Conservation (phyloP, 202 grass and related monocot genomes). For the Bolboschoenoplectus hybrid region DNA sequence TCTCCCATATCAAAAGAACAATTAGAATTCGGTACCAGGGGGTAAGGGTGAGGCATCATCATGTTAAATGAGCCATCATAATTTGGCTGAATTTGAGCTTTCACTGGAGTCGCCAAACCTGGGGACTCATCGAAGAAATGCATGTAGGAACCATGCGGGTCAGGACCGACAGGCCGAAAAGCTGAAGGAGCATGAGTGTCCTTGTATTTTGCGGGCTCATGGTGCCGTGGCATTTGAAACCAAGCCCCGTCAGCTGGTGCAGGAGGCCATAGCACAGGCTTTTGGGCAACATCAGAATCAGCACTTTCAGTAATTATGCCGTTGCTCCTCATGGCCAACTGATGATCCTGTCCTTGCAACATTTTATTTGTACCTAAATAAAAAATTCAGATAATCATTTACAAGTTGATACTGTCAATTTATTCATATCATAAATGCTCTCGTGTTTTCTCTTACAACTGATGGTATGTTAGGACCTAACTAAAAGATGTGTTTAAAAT, state of each 20-base stretch:
- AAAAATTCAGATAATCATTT: slow-evolving; percentile 11
- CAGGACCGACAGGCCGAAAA: slow-evolving; percentile 51
- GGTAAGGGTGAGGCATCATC: slow-evolving; percentile 45
- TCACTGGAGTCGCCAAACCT: slow-evolving; percentile 43
- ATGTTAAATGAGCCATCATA: slow-evolving; percentile 48
- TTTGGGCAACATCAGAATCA: slow-evolving; percentile 65
- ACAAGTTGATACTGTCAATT: not conserved
- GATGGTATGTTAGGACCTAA: not conserved
- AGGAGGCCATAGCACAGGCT: slow-evolving; percentile 63
- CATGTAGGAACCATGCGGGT: slow-evolving; percentile 52
- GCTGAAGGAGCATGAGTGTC: slow-evolving; percentile 52
- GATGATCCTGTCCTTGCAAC: slow-evolving; percentile 75
- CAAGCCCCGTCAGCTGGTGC: slow-evolving; percentile 26
- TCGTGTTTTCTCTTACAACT: not conserved
- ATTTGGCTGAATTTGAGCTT: slow-evolving; percentile 61
- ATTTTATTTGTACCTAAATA: slow-evolving; percentile 44
- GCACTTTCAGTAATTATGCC: slow-evolving; percentile 52
- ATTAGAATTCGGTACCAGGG: slow-evolving; percentile 45
- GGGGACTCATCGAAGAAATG: slow-evolving; percentile 60
- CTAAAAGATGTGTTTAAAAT: not conserved
- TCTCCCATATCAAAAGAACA: slow-evolving; percentile 48
- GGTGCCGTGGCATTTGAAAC: slow-evolving; percentile 31
- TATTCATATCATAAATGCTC: not conserved
- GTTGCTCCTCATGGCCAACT: slow-evolving; percentile 53
- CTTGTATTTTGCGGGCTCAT: slow-evolving; percentile 34